These are phyloP conservation scores for Paramecium caudatum DNA, from an alignment of 73 alveolate genomes.

Conservation along the genomic window DNA sequence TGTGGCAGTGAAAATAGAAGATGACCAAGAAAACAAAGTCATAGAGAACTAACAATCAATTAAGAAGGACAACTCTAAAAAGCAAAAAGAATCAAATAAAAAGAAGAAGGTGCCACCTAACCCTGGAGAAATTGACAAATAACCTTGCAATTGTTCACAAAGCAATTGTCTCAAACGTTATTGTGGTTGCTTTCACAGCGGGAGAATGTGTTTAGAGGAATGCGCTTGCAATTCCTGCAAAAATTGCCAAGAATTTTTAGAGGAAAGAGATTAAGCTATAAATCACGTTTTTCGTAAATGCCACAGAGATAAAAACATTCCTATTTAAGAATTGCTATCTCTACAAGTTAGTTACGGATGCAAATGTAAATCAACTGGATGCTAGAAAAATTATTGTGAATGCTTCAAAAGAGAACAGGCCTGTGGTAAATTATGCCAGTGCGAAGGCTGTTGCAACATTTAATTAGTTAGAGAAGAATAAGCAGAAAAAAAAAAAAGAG, in stretches of 20 bases:
- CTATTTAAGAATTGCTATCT: slow-evolving; percentile 77
- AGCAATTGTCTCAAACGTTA: slow-evolving; percentile 57
- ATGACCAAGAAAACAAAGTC: not conserved
- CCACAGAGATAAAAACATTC: slow-evolving; percentile 79
- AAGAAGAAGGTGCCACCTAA: too few species aligned
- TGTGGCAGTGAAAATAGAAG: slow-evolving; percentile 19
- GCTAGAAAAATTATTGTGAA: slow-evolving; percentile 86
- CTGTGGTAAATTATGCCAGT: slow-evolving; percentile 81
- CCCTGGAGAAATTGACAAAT: too few species aligned
- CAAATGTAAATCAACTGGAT: slow-evolving; percentile 82
- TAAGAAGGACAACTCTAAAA: too few species aligned
- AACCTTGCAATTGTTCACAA: slow-evolving; percentile 44
- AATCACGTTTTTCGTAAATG: slow-evolving; percentile 79
- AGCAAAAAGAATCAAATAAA: too few species aligned
- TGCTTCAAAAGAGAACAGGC: slow-evolving; percentile 79
- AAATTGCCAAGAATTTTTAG: not conserved
- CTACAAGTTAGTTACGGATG: slow-evolving; percentile 71
- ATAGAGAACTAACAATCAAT: not conserved
- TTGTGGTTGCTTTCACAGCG: slow-evolving; percentile 60
- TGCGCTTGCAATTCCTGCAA: slow-evolving; percentile 13
- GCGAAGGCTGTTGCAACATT: slow-evolving; percentile 79
- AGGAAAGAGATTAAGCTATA: slow-evolving; percentile 75
- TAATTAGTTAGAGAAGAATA: not conserved
- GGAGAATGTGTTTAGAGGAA: slow-evolving; percentile 46
- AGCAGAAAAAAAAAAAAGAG: not conserved